phyloP scores from a whole-genome alignment of 2,329 filamentous ascomycete species.

The Trichoderma sp. region DNA sequence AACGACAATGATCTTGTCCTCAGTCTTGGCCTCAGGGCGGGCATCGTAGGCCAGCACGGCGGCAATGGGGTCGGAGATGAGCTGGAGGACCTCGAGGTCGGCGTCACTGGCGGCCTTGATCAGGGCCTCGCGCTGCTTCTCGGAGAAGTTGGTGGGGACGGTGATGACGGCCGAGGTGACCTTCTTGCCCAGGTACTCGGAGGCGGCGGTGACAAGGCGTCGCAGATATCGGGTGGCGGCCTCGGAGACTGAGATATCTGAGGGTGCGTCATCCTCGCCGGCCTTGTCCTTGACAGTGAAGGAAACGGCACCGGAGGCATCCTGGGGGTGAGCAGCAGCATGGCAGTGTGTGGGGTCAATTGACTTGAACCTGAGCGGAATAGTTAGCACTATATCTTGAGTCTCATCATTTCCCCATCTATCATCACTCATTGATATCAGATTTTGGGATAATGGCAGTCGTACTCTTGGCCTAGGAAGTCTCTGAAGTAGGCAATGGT shows the following conservation, averaged over 20 bases:
- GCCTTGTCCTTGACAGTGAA: constrained; percentile 82
- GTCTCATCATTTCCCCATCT: neutral
- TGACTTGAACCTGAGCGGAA: constrained; percentile 70
- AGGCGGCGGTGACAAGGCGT: constrained; percentile 78
- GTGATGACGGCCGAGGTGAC: constrained; percentile 95
- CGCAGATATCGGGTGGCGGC: constrained; percentile 81
- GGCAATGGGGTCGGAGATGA: constrained; percentile 88
- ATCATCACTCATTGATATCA: neutral
- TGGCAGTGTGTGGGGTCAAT: constrained; percentile 97
- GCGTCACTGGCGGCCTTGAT: constrained; percentile 76
- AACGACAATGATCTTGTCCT: constrained; percentile 89
- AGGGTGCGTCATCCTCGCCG: constrained; percentile 57
- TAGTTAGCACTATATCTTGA: neutral
- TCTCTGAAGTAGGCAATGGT: constrained; percentile 96
- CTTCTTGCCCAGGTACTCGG: constrained; percentile 88
- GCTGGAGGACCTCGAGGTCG: constrained; percentile 85
- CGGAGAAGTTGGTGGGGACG: constrained; percentile 88
- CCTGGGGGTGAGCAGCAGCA: constrained; percentile 85
- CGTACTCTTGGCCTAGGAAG: constrained; percentile 89
- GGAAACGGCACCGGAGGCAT: constrained; percentile 68
- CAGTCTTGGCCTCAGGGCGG: constrained; percentile 68
- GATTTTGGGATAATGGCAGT: constrained; percentile 3
- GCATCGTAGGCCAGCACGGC: constrained; percentile 91
- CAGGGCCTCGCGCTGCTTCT: constrained; percentile 82
- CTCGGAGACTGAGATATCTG: constrained; percentile 75